Evolutionary conservation across 352 stramenopile genomes (phyloP), one percentile per base, ranked within the genome.

Genomic region (Globisporangium polare): DNA sequence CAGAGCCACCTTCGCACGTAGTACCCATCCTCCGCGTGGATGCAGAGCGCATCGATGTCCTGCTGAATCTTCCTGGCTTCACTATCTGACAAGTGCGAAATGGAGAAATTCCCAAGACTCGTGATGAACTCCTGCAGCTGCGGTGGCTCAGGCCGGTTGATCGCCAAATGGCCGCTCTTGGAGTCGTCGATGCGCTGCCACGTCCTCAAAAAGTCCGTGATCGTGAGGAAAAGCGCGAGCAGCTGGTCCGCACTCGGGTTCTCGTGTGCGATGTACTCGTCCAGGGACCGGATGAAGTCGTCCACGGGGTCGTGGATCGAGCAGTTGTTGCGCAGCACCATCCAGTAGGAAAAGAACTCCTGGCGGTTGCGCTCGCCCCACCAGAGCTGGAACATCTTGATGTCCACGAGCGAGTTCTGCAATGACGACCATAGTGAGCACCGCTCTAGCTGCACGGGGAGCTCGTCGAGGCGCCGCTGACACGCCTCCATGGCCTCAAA

Each of bases 311-410:
- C 85, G 54, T 90, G 80, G 17, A 83, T 67, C 22, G 80, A 79
- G 54, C 71, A 82, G 58, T 88, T 88, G 15, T 67, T 60, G 15
- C 81, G 77, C 41, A 92, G 53, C 26, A 87, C 80, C 58, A 79
- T 81, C 85, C 85, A 94, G 60, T 92, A 90, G 18, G 76, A 80
- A 54, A 92, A 88, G 64, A 89, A 87, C 45, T 90, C 83, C 55
- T 92, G 78, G 6, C 83, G 79, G 60, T 94, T 94, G 53, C 83
- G 79, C 58, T 83, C 78, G 59, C 66, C 73, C 86, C 86, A 92
- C 86, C 86, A 94, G 29, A 92, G 68, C 58, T 89, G 86, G 56
- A 92, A 94, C 83, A 93, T 92, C 58, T 86, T 85, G 60, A 94
- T 91, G 55, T 93, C 85, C n/a, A 92, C 82, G 7, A 94, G 77